Evolutionary conservation across 768 basidiomycete species (phyloP), one percentile per base, ranked within the genome.

Genomic region (Mycena leptocephala): DNA sequence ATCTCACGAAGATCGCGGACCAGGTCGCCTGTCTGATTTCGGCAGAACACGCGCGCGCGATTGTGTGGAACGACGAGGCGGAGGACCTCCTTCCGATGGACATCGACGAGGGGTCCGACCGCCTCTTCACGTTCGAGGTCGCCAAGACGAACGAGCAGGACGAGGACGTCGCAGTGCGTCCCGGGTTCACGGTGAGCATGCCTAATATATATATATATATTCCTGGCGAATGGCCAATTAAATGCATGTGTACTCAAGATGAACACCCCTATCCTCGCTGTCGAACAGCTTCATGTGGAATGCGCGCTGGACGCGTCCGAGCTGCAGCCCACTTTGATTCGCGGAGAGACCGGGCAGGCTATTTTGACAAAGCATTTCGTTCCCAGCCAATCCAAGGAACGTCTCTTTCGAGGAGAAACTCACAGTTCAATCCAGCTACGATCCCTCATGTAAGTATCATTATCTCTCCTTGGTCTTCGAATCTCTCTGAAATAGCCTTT

Each of bases 1-100:
- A 93, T 76, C 87, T 93, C 16, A 91, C 87, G 2, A 92, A 92
- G 82, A 85, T 93, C 46, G 83, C 88, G 22, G 92, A 93, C 75
- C 93, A 93, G 80, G 79, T 90, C 2, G 79, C 89, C 0, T 89
- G 88, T 32, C 79, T 93, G 39, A 81, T 93, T 24, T 91, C 92
- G 5, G 79, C 87, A 0, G 86, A 88, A 18, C 89, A 93, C 58
- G 84, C 89, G 0, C 76, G 82, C 43, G 80, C 86, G 3, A 83
- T 93, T 59, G 80, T 91, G 4, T 92, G 88, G 88, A 82, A 78
- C 16, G 80, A 86, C 5, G 83, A 86, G 0, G 67, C 80, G 20
- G 79, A 81, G 13, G 80, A 80, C 0, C 59, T 84, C 11, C n/a
- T n/a, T n/a, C 69, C 72, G 0, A 76, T 81, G n/a, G 84, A 85